phyloP scores from a whole-genome alignment of 2,329 filamentous ascomycete genomes.

The Hypoxylon sp. region DNA sequence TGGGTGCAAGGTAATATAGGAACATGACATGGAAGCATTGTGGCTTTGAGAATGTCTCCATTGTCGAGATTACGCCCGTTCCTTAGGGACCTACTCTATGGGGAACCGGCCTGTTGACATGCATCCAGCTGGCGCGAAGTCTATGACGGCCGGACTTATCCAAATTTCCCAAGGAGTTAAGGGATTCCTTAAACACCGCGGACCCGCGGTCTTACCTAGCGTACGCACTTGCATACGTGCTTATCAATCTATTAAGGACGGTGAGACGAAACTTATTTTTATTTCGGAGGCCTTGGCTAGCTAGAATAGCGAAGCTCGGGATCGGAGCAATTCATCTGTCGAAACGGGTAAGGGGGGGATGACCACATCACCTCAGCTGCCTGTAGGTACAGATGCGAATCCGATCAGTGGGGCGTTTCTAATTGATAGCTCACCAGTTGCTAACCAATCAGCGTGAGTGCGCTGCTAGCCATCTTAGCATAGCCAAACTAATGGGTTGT shows the following conservation, averaged over 20 bases:
- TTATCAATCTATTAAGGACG: conserved; percentile 7
- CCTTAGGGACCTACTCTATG: too few relatives aligned
- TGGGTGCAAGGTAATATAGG: background rate
- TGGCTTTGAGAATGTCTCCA: conserved; percentile 1
- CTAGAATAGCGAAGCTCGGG: background rate
- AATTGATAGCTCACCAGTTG: background rate
- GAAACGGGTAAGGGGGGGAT: background rate
- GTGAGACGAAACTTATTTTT: background rate
- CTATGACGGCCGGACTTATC: conserved; percentile 24
- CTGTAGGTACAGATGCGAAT: background rate
- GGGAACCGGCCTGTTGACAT: background rate
- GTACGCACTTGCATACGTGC: conserved; percentile 3
- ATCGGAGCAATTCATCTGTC: conserved; percentile 12
- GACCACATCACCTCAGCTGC: background rate
- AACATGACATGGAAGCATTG: conserved; percentile 13
- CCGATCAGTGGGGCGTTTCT: background rate
- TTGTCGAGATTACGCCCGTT: background rate
- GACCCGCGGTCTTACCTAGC: conserved; percentile 4
- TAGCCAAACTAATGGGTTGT: too few relatives aligned
- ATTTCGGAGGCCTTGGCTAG: conserved; percentile 7
- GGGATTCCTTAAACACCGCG: conserved; percentile 1
- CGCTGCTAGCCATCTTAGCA: background rate
- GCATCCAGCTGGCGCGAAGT: conserved; percentile 4
- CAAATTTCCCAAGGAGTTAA: conserved; percentile 21
- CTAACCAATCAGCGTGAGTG: background rate